phyloP scores from a whole-genome alignment of 2,329 filamentous ascomycete genomes.

The Microdochium paspali region DNA sequence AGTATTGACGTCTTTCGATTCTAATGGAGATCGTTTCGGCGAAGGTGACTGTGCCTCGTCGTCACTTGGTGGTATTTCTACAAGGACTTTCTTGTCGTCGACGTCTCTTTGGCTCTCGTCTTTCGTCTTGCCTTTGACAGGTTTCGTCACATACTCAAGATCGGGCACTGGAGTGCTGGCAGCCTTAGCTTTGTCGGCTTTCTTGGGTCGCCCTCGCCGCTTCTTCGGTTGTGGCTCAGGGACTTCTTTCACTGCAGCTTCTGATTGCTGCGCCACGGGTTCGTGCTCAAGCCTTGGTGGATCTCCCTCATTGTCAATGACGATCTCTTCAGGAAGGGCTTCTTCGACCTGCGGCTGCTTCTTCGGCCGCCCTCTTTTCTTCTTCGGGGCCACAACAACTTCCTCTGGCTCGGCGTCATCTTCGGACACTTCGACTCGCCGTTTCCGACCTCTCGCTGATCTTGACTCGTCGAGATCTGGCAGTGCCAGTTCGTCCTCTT shows the following conservation, averaged over 20 bases:
- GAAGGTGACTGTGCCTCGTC: background rate
- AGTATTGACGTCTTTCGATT: background rate
- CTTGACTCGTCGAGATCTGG: background rate
- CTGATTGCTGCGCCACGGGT: background rate
- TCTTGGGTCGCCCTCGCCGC: slow-evolving; percentile 18
- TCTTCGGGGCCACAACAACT: background rate
- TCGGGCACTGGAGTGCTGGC: background rate
- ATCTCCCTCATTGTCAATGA: background rate
- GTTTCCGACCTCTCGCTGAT: background rate
- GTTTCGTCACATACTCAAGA: slow-evolving; percentile 1
- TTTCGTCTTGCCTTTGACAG: slow-evolving; percentile 1
- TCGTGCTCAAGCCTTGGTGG: background rate
- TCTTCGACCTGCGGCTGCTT: background rate
- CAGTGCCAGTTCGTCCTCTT: background rate
- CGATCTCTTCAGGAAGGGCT: background rate
- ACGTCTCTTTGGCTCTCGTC: too few relatives aligned
- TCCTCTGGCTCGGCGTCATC: background rate
- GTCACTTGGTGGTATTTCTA: background rate
- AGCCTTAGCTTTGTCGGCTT: slow-evolving; percentile 13
- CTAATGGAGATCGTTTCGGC: background rate
- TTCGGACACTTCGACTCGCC: background rate
- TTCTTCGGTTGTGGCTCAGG: slow-evolving; percentile 17
- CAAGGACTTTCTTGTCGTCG: slow-evolving; percentile 2
- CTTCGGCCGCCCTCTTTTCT: background rate
- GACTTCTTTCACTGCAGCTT: background rate